Evolutionary conservation across 495 filamentous ascomycete genomes (phyloP).

Genomic region (Entonaema liquescens): DNA sequence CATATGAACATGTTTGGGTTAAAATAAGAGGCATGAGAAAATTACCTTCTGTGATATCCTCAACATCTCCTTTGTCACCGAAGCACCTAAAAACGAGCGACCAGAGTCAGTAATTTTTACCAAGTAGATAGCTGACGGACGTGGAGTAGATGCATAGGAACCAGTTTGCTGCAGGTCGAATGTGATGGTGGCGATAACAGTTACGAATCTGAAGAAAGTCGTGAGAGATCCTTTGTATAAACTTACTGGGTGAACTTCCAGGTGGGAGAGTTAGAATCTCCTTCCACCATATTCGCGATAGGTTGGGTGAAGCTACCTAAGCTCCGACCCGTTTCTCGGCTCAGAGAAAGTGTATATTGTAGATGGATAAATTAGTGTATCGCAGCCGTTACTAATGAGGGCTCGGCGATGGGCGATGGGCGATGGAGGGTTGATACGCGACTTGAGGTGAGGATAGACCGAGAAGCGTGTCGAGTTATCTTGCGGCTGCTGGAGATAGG

Average conservation of each 20-base stretch:
- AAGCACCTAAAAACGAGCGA: slow-evolving; percentile 75
- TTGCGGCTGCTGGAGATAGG: slow-evolving; percentile 16
- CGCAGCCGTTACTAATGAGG: slow-evolving; percentile 20
- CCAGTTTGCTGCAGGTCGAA: background rate
- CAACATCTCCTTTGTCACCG: slow-evolving; percentile 98
- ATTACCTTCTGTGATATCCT: slow-evolving; percentile 99
- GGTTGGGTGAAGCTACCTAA: slow-evolving; percentile 44
- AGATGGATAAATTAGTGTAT: slow-evolving; percentile 19
- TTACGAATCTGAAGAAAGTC: background rate
- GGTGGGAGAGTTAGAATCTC: slow-evolving; percentile 89
- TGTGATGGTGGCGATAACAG: slow-evolving; percentile 4
- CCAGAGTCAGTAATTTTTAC: slow-evolving; percentile 30
- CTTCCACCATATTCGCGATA: slow-evolving; percentile 88
- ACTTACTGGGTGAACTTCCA: slow-evolving; percentile 99
- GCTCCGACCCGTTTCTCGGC: slow-evolving; percentile 34
- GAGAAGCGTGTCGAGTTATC: slow-evolving; percentile 23
- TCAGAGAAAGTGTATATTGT: slow-evolving; percentile 7
- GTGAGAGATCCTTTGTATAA: slow-evolving; percentile 23
- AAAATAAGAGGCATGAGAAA: slow-evolving; percentile 4
- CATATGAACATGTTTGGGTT: slow-evolving; percentile 6
- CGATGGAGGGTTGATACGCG: slow-evolving; percentile 24
- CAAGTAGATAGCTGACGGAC: slow-evolving; percentile 1
- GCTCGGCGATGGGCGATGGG: slow-evolving; percentile 10
- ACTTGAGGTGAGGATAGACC: slow-evolving; percentile 28
- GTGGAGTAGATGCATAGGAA: background rate